A percentile compares a stretch with the other conserved stretches of the same genome.
Evolutionary conservation across 441 rosid species (phyloP).

Genomic region (Macaranga tanarius): DNA sequence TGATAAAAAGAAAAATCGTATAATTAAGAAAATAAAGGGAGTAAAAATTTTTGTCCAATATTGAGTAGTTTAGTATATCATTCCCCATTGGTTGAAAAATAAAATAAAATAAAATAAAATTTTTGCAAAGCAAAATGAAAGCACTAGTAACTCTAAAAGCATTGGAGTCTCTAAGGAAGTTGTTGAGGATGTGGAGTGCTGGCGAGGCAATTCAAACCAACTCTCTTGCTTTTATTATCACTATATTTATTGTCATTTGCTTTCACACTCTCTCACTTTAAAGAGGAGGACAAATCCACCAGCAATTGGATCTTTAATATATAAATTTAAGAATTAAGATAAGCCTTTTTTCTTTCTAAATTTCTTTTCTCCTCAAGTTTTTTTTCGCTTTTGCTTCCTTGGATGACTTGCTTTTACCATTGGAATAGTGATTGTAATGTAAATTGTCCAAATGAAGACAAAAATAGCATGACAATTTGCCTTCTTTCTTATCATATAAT

Average conservation of each 20-base stretch:
- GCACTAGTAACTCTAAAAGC: neutral
- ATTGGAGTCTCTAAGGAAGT: neutral
- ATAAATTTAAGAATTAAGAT: no score
- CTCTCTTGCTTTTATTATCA: neutral
- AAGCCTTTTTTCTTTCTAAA: no score
- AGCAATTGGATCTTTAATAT: neutral
- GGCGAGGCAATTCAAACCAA: neutral
- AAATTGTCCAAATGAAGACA: neutral
- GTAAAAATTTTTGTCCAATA: no score
- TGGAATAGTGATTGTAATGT: neutral
- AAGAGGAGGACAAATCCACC: neutral
- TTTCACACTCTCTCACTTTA: neutral
- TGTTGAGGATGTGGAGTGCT: slow-evolving; percentile 8
- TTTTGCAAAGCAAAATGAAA: neutral
- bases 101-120: no score
- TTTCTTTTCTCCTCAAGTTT: no score
- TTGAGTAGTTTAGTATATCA: no score
- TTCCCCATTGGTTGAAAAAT: no score
- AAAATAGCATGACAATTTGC: neutral
- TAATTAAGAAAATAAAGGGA: no score
- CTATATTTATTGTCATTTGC: neutral
- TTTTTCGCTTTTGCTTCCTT: neutral
- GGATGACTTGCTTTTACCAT: neutral
- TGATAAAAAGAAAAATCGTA: no score
- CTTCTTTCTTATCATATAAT: neutral